These are phyloP conservation scores for Pyrenopolyporus hunteri DNA, from an alignment of 495 filamentous ascomycete species.

Conservation along the genomic window DNA sequence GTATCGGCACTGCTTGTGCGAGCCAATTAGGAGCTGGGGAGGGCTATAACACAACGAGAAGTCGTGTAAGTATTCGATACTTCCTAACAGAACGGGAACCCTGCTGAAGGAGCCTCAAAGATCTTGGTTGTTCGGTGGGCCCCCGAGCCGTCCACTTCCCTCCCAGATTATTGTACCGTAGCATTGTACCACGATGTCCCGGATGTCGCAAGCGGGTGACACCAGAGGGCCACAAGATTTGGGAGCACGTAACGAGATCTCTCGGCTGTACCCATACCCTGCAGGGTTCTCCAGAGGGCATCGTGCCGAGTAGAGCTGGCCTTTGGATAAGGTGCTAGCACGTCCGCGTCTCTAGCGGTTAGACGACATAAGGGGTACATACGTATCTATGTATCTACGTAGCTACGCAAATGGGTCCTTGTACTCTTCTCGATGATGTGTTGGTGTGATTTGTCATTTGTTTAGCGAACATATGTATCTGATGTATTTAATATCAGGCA, in stretches of 20 bases:
- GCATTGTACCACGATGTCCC: background rate
- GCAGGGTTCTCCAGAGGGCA: slow-evolving; percentile 24
- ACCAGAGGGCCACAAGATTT: slow-evolving; percentile 2
- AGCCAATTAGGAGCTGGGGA: slow-evolving; percentile 9
- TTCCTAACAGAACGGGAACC: slow-evolving; percentile 13
- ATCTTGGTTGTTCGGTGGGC: slow-evolving; percentile 31
- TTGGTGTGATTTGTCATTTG: too few relatives aligned
- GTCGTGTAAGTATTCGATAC: slow-evolving; percentile 25
- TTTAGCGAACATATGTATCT: too few relatives aligned
- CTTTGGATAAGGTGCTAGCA: slow-evolving; percentile 9
- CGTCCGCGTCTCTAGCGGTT: background rate
- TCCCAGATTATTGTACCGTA: slow-evolving; percentile 16
- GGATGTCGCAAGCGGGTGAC: slow-evolving; percentile 22
- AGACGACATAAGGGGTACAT: too few relatives aligned
- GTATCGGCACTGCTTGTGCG: slow-evolving; percentile 1
- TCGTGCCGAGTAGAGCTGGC: slow-evolving; percentile 2
- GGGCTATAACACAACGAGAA: slow-evolving; percentile 11
- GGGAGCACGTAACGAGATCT: slow-evolving; percentile 24
- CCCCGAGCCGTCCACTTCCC: slow-evolving; percentile 22
- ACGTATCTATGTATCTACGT: too few relatives aligned
- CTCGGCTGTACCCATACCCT: slow-evolving; percentile 20
- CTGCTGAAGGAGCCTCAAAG: slow-evolving; percentile 20
- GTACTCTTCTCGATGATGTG: too few relatives aligned
- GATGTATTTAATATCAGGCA: too few relatives aligned
- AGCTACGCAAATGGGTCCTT: too few relatives aligned